Conservation (phyloP, 208 protist genomes). For the Naegleria lovaniensis region DNA sequence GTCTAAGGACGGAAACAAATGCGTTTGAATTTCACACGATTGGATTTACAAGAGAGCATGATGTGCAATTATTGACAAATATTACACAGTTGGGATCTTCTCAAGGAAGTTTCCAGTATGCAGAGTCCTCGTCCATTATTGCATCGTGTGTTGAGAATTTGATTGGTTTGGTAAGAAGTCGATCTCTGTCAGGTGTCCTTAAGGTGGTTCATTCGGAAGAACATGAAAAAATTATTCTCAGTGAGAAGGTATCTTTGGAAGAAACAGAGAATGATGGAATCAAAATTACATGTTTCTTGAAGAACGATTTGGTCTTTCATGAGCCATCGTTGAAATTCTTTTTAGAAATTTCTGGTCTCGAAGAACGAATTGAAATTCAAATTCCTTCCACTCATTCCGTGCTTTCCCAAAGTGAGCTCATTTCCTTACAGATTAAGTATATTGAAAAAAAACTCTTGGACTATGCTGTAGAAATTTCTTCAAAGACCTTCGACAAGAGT, state of each 20-base stretch:
- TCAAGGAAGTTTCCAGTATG: constrained; percentile 11
- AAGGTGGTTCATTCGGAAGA: neutral
- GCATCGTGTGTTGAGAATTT: neutral
- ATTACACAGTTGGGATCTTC: neutral
- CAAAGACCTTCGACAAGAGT: neutral
- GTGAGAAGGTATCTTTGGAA: too few relatives aligned
- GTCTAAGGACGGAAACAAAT: neutral
- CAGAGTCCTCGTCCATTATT: neutral
- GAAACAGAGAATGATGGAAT: too few relatives aligned
- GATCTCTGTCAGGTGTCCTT: neutral
- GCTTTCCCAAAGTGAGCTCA: neutral
- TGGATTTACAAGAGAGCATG: neutral
- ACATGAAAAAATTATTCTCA: too few relatives aligned
- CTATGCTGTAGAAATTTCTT: neutral
- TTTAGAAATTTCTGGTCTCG: neutral
- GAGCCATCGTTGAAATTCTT: neutral
- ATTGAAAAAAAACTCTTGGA: neutral
- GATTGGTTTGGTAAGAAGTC: neutral
- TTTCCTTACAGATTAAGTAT: neutral
- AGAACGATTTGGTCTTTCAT: neutral
- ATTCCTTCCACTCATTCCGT: neutral
- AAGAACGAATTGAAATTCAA: neutral
- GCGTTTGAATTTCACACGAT: neutral
- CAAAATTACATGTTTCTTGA: too few relatives aligned
- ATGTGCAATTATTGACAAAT: neutral